Conservation (phyloP, 2,329 filamentous ascomycete genomes). For the Scedosporium boydii region DNA sequence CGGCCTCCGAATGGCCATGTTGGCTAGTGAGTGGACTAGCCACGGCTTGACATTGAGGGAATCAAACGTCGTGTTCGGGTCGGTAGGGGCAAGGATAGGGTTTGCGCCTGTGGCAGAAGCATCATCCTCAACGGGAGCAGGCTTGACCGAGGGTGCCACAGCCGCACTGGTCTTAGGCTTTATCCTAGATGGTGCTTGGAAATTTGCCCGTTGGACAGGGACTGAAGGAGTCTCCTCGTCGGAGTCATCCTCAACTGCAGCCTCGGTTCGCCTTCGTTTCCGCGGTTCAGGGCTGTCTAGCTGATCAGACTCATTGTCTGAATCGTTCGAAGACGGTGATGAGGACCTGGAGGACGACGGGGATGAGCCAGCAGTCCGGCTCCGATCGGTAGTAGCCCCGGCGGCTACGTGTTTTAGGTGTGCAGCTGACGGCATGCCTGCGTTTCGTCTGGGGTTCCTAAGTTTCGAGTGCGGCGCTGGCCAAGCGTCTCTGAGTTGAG, state of each 20-base stretch:
- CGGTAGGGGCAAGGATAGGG: slow-evolving; percentile 39
- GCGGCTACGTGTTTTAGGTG: slow-evolving; percentile 1
- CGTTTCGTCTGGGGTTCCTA: neutral
- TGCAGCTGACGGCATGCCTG: slow-evolving; percentile 8
- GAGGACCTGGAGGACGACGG: neutral
- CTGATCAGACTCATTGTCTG: slow-evolving; percentile 35
- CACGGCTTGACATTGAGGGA: slow-evolving; percentile 70
- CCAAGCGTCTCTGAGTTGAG: neutral
- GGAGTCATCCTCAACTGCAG: slow-evolving; percentile 12
- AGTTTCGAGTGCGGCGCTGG: neutral
- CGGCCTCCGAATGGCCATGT: slow-evolving; percentile 74
- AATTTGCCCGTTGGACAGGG: slow-evolving; percentile 19
- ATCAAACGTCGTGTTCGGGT: slow-evolving; percentile 57
- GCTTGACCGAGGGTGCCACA: slow-evolving; percentile 11
- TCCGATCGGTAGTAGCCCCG: neutral
- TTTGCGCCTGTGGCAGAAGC: slow-evolving; percentile 12
- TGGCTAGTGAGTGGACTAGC: slow-evolving; percentile 71
- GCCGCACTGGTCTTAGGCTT: slow-evolving; percentile 25
- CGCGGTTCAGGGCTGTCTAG: slow-evolving; percentile 34
- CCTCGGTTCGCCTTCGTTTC: slow-evolving; percentile 34
- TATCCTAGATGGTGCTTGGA: slow-evolving; percentile 44
- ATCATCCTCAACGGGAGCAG: slow-evolving; percentile 8
- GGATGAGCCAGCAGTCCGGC: neutral
- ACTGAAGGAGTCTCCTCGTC: slow-evolving; percentile 12
- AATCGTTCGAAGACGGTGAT: slow-evolving; percentile 1